phyloP scores from a whole-genome alignment of 768 basidiomycete genomes.

The Lanmaoa pseudosensibilis region DNA sequence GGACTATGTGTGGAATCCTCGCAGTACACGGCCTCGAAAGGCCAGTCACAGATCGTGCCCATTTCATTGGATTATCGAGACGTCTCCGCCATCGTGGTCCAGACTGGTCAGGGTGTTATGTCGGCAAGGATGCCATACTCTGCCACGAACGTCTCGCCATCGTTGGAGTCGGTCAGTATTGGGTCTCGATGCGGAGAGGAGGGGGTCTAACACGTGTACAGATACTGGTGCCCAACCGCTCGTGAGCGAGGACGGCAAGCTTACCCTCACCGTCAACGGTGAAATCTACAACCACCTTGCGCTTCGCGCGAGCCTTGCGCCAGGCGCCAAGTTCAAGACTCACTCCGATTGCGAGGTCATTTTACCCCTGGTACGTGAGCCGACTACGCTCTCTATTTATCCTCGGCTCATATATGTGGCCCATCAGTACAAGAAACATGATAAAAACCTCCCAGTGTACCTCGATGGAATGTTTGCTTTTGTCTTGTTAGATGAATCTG shows the following conservation, averaged over 20 bases:
- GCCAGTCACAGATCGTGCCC: constrained; percentile 65
- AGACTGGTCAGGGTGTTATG: constrained; percentile 97
- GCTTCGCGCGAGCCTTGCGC: constrained; percentile 65
- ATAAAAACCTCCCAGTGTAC: constrained; percentile 67
- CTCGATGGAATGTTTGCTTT: constrained; percentile 99
- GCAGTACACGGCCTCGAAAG: constrained; percentile 80
- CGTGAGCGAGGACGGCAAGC: constrained; percentile 78
- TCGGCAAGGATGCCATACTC: constrained; percentile 77
- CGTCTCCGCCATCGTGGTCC: constrained; percentile 92
- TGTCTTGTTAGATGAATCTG: constrained; percentile 91
- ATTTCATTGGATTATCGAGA: constrained; percentile 83
- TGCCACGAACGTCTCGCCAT: constrained; percentile 96
- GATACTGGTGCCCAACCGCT: constrained; percentile 97
- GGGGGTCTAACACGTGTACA: constrained; percentile 32
- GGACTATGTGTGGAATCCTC: constrained; percentile 87
- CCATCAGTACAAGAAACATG: constrained; percentile 79
- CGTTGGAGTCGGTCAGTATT: constrained; percentile 87
- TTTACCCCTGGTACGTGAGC: constrained; percentile 72
- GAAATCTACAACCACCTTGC: constrained; percentile 98
- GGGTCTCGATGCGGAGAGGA: neutral
- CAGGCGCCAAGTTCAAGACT: constrained; percentile 84
- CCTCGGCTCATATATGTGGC: neutral
- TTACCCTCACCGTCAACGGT: constrained; percentile 91
- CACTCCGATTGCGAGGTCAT: constrained; percentile 99
- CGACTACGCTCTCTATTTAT: neutral